Evolutionary conservation across 2,329 filamentous ascomycete species (phyloP).

Genomic region (Penicillium sp.): DNA sequence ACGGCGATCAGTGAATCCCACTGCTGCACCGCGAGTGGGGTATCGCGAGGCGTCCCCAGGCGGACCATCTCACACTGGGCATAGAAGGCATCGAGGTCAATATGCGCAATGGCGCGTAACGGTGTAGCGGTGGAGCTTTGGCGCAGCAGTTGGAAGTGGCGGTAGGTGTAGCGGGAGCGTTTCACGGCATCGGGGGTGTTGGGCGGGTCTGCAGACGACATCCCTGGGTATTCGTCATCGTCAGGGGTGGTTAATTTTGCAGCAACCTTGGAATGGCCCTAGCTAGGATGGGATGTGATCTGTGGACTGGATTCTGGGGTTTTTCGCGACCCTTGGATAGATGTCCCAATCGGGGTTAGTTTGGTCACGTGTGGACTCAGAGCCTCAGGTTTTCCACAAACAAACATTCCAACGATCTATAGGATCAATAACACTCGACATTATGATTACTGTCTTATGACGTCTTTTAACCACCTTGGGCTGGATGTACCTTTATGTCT

Average conservation of each 20-base stretch:
- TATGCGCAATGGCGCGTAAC: conserved; percentile 82
- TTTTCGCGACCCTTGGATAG: conserved; percentile 4
- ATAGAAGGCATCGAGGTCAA: conserved; percentile 97
- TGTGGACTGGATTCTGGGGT: background rate
- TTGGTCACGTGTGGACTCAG: conserved; percentile 10
- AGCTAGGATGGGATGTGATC: background rate
- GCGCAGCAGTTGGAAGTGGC: conserved; percentile 74
- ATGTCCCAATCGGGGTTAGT: conserved; percentile 14
- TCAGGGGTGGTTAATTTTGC: conserved; percentile 5
- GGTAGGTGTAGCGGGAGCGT: conserved; percentile 77
- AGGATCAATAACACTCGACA: background rate
- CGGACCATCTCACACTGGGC: conserved; percentile 94
- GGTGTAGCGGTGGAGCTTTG: conserved; percentile 71
- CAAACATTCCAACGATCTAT: background rate
- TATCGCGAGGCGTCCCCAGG: conserved; percentile 69
- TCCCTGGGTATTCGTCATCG: conserved; percentile 20
- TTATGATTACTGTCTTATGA: background rate
- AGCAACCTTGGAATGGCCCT: background rate
- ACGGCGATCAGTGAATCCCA: conserved; percentile 95
- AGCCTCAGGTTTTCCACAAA: conserved; percentile 12
- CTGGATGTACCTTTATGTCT: background rate
- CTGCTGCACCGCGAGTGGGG: conserved; percentile 89
- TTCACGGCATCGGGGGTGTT: conserved; percentile 30
- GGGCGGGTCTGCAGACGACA: conserved; percentile 55
- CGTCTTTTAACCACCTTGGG: background rate